phyloP scores from a whole-genome alignment of 345 rosid genomes.

The Salix dunnii region DNA sequence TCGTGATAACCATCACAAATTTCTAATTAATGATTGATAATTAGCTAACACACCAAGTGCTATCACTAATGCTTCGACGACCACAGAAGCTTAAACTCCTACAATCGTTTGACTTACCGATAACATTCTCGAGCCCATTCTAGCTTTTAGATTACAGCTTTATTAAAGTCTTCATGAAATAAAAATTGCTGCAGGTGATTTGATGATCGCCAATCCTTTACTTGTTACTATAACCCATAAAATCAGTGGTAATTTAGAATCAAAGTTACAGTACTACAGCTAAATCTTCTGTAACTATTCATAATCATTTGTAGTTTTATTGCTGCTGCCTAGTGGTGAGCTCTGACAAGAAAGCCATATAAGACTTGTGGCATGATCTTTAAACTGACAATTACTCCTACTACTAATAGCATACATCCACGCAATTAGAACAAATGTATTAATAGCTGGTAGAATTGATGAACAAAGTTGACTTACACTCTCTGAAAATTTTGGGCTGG shows the following conservation, averaged over 20 bases:
- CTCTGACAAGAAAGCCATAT: neutral
- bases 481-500: conserved; percentile 96
- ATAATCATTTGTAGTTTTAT: neutral
- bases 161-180: neutral
- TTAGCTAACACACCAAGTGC: neutral
- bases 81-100: neutral
- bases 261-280: neutral
- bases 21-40: neutral
- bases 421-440: neutral
- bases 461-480: conserved; percentile 59
- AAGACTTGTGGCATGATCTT: neutral
- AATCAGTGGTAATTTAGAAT: neutral
- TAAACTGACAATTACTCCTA: neutral
- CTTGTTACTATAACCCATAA: neutral
- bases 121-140: neutral
- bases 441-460: neutral
- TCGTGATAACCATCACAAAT: neutral
- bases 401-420: neutral
- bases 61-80: neutral
- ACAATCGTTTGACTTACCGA: neutral
- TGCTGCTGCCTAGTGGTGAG: neutral
- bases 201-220: neutral
- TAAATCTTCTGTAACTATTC: neutral
- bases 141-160: neutral
- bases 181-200: neutral